Conservation (phyloP, 2,329 filamentous ascomycete species). For the Diplodia intermedia region DNA sequence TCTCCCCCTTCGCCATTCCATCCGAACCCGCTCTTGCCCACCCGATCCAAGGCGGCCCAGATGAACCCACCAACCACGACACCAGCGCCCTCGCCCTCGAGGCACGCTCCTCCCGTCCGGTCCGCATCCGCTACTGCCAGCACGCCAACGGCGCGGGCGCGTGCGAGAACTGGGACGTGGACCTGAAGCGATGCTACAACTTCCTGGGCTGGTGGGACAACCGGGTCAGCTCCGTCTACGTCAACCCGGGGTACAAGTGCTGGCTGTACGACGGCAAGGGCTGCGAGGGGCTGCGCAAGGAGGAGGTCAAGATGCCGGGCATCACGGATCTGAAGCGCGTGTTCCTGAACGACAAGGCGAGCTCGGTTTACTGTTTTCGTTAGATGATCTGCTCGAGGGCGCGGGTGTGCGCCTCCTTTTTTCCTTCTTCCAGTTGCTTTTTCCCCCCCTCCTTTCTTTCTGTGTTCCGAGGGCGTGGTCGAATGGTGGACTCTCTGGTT, state of each 20-base stretch:
- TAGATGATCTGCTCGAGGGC: not conserved
- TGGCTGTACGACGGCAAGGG: not conserved
- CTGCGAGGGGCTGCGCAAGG: not conserved
- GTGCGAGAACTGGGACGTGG: not conserved
- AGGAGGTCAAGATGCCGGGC: not conserved
- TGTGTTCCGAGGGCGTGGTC: not conserved
- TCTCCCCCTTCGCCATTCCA: not conserved
- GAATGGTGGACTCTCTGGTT: no score
- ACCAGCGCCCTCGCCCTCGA: not conserved
- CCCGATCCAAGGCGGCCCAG: not conserved
- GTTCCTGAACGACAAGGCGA: not conserved
- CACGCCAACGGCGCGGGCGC: not conserved
- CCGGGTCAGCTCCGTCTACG: not conserved
- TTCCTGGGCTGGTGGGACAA: not conserved
- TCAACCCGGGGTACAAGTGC: not conserved
- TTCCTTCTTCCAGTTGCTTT: no score
- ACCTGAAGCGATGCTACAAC: not conserved
- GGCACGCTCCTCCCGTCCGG: not conserved
- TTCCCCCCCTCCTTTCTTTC: no score
- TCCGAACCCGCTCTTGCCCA: not conserved
- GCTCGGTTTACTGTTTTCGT: not conserved
- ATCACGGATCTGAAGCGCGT: not conserved
- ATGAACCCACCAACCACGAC: not conserved
- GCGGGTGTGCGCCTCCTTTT: no score
- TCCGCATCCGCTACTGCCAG: conserved; percentile 4